Evolutionary conservation across 331 rosid genomes (phyloP).

Genomic region (Rosa hybrid): DNA sequence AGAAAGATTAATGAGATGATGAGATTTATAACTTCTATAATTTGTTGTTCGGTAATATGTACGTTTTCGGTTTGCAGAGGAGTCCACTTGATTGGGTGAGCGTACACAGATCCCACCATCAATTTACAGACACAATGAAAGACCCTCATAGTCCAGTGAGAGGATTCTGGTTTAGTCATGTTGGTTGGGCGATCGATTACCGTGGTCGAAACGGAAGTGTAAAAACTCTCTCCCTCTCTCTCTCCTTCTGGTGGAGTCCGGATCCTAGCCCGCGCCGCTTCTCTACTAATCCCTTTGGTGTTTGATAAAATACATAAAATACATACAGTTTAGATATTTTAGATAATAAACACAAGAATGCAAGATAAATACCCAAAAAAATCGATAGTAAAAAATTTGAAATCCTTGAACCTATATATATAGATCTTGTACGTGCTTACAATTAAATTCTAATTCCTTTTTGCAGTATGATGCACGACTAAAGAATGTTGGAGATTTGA

Average conservation of each 20-base stretch:
- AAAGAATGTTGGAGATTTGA: not conserved
- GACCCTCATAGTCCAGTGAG: not conserved
- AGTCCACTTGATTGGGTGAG: slow-evolving; percentile 2
- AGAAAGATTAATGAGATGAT: not conserved
- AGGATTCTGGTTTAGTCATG: not conserved
- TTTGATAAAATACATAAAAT: too few relatives aligned
- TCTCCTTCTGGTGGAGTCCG: not conserved
- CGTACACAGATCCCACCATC: not conserved
- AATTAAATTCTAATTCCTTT: too few relatives aligned
- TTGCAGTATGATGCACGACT: not conserved
- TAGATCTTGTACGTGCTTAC: too few relatives aligned
- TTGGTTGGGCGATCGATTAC: not conserved
- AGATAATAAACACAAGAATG: too few relatives aligned
- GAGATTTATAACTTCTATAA: not conserved
- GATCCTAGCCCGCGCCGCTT: not conserved
- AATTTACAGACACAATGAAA: not conserved
- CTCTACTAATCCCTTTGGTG: not conserved
- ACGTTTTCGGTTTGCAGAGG: not conserved
- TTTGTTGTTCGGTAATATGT: not conserved
- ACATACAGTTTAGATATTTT: too few relatives aligned
- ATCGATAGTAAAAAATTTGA: too few relatives aligned
- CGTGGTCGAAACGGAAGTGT: not conserved
- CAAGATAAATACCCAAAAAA: too few relatives aligned
- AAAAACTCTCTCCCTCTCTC: not conserved
- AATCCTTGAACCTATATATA: too few relatives aligned